Evolutionary conservation across 2,329 filamentous ascomycete species (phyloP), one percentile per base, ranked within the genome.

Genomic region (Monosporascus sp.): DNA sequence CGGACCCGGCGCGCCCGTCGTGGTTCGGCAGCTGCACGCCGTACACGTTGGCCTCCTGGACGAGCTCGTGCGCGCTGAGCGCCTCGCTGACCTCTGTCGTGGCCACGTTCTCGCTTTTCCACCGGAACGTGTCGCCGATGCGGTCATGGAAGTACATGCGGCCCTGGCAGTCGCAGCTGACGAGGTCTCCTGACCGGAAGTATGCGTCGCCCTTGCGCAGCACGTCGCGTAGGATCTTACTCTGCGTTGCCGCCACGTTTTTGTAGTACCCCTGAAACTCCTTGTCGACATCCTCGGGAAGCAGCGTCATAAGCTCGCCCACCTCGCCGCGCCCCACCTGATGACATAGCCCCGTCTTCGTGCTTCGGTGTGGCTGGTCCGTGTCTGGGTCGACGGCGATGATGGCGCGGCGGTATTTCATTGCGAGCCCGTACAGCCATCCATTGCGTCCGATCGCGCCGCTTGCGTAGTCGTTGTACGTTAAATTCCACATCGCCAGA

Each of bases 31-130:
- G 71, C 43, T 83, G 70, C 2, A 96, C 88, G 38, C 90, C 90
- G 63, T 95, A 96, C 27, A 96, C 90, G 61, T 95, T 95, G 35
- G 89, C 87, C 72, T 96, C 90, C 35, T 79, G 74, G 15, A 96
- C 77, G 1, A 75, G 74, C 0, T 84, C 75, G 64, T 91, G 87
- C 1, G 75, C 71, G 15, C 88, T 86, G 0, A 96, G 70, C 0
- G 83, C 82, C 64, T 91, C 82, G n/a, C 86, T 81, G 18, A 96
- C 91, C 68, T 96, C 90, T 48, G 81, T 84, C 0, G 89, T 92
- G 3, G 87, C 90, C 1, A 93, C 88, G 62, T 93, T 93, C 69
- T 93, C 88, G 49, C 84, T 85, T 73, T 94, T 90, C 87, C 87
- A 90, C 48, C 87, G 81, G 72, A 87, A 90, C 0, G 87, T 90